A percentile compares a stretch with the other conserved stretches of the same genome.
Conservation (phyloP, 805 yeast species). For the Wickerhamiella spandovensis region DNA sequence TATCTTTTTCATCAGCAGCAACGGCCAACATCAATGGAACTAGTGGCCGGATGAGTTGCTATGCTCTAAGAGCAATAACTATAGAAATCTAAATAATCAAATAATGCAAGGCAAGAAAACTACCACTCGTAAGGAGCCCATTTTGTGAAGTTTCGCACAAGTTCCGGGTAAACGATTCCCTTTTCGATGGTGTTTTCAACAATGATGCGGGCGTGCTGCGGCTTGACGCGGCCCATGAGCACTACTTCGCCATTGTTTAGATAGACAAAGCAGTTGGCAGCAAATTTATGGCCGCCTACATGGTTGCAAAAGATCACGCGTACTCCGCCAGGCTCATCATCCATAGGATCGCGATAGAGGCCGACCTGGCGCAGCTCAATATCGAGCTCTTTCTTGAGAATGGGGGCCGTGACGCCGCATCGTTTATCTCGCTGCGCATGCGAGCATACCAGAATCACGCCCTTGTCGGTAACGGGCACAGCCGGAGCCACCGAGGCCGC, state of each 20-base stretch:
- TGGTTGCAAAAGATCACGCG: conserved; percentile 63
- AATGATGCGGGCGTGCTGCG: conserved; percentile 59
- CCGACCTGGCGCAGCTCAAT: conserved; percentile 56
- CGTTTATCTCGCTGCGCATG: conserved; percentile 84
- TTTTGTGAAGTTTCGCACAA: conserved; percentile 39
- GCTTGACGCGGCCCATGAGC: conserved; percentile 81
- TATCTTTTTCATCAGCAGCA: too few species aligned
- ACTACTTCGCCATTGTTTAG: conserved; percentile 58
- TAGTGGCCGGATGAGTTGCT: too few species aligned
- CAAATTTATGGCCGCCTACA: conserved; percentile 92
- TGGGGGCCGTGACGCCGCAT: conserved; percentile 90
- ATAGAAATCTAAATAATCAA: too few species aligned
- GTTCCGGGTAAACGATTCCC: conserved; percentile 56
- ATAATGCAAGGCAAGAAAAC: too few species aligned
- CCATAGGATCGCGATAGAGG: conserved; percentile 62
- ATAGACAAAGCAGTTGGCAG: conserved; percentile 78
- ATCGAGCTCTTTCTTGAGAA: conserved; percentile 70
- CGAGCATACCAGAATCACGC: conserved; percentile 60
- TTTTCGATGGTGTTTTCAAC: conserved; percentile 61
- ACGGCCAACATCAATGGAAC: too few species aligned
- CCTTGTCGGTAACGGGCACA: conserved; percentile 17
- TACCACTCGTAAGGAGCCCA: conserved; percentile 22
- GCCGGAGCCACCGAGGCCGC: conserved; percentile 3
- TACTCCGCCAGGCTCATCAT: conserved; percentile 63
- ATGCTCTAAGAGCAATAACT: too few species aligned